A percentile compares a stretch with the other conserved stretches of the same genome.
Conservation (phyloP, 148 eudicot species). For the Pouteria glomerata region DNA sequence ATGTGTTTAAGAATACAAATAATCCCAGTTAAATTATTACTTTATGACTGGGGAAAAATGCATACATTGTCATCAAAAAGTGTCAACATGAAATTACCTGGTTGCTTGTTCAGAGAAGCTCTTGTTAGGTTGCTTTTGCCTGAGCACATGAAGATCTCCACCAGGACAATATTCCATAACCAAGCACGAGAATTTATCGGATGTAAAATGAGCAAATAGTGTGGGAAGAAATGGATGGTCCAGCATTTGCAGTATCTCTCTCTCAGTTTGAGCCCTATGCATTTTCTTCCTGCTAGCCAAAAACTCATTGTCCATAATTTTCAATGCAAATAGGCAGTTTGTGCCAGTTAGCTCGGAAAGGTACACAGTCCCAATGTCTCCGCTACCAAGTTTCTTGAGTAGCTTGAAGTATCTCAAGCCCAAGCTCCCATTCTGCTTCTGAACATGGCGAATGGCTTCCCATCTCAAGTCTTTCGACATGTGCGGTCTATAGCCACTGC, state of each 20-base stretch:
- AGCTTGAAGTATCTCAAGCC: constrained; percentile 65
- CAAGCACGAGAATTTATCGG: constrained; percentile 66
- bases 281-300: constrained; percentile 58
- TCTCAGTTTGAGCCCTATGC: constrained; percentile 67
- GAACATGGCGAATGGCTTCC: constrained; percentile 49
- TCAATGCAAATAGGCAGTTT: constrained; percentile 72
- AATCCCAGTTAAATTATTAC: not conserved
- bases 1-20: not conserved
- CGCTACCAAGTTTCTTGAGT: constrained; percentile 68
- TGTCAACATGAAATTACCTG: constrained; percentile 37
- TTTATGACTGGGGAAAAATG: not conserved
- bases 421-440: constrained; percentile 42
- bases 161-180: constrained; percentile 89
- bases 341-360: constrained; percentile 61
- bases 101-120: constrained; percentile 74
- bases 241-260: constrained; percentile 67
- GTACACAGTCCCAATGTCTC: constrained; percentile 81
- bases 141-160: constrained; percentile 80
- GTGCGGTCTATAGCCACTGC: constrained; percentile 59
- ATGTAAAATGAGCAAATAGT: constrained; percentile 63
- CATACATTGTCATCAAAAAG: not conserved
- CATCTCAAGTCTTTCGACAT: constrained; percentile 81
- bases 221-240: constrained; percentile 97
- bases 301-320: constrained; percentile 81
- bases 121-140: constrained; percentile 64